Evolutionary conservation across 2,329 filamentous ascomycete genomes (phyloP).

Genomic region (Pseudogymnoascus sp.): DNA sequence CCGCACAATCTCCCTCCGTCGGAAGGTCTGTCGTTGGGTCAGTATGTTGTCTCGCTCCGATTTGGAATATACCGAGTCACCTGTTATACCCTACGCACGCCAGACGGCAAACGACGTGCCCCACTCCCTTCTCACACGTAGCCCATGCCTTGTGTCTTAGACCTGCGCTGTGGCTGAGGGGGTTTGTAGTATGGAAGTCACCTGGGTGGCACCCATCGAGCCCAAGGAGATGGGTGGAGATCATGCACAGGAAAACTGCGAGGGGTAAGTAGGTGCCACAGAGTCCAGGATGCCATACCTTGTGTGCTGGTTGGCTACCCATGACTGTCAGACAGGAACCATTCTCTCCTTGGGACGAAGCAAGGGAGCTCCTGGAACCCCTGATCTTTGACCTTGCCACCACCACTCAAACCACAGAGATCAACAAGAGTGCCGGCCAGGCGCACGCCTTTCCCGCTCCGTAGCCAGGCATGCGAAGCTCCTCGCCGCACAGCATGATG

Average conservation of each 20-base stretch:
- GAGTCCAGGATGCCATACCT: not conserved
- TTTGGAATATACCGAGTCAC: slow-evolving; percentile 1
- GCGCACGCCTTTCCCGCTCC: not conserved
- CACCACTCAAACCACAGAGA: not conserved
- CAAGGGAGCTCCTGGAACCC: not conserved
- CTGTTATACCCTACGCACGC: not conserved
- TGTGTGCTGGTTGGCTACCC: slow-evolving; percentile 2
- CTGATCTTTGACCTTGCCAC: not conserved
- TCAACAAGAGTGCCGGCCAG: not conserved
- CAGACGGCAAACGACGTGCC: not conserved
- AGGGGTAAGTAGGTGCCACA: not conserved
- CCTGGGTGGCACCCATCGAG: not conserved
- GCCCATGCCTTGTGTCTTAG: not conserved
- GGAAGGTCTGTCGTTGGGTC: not conserved
- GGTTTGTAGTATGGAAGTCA: not conserved
- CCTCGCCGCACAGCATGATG: not conserved
- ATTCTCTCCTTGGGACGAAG: not conserved
- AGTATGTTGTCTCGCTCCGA: not conserved
- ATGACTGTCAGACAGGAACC: not conserved
- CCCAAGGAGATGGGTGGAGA: not conserved
- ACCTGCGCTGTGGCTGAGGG: not conserved
- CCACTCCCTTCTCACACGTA: not conserved
- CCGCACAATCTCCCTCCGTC: not conserved
- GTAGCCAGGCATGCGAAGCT: not conserved
- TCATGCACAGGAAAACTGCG: not conserved